Conservation (phyloP, 2,329 filamentous ascomycete genomes). For the Mollisia scopiformis region DNA sequence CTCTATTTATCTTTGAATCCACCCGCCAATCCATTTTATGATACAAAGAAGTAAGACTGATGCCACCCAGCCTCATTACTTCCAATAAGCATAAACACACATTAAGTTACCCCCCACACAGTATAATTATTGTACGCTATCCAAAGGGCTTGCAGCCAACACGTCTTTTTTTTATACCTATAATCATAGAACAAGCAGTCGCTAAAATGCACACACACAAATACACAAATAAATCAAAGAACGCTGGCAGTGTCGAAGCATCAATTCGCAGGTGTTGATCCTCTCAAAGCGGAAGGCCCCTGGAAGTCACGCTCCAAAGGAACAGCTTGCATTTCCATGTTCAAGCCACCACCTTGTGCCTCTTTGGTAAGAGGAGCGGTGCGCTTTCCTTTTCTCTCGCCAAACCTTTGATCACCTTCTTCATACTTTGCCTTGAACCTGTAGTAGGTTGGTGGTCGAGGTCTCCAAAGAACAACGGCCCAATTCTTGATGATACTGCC, state of each 20-base stretch:
- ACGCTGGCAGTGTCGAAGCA: neutral
- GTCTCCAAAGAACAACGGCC: slow-evolving; percentile 78
- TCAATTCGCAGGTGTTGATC: neutral
- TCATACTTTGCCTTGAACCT: slow-evolving; percentile 79
- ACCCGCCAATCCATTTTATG: slow-evolving; percentile 1
- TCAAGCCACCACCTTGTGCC: slow-evolving; percentile 60
- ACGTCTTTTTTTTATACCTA: neutral
- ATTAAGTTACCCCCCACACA: neutral
- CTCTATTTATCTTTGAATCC: neutral
- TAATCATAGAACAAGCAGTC: neutral
- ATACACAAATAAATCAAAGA: slow-evolving; percentile 1
- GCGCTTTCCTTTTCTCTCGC: slow-evolving; percentile 55
- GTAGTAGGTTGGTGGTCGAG: slow-evolving; percentile 86
- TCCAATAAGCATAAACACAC: neutral
- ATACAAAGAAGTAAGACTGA: slow-evolving; percentile 15
- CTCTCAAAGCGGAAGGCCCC: slow-evolving; percentile 45
- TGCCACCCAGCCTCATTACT: neutral
- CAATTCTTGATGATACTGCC: slow-evolving; percentile 77
- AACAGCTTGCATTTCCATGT: slow-evolving; percentile 71
- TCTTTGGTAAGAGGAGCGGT: slow-evolving; percentile 50
- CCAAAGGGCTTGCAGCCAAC: neutral
- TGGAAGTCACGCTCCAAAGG: slow-evolving; percentile 50
- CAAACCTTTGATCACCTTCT: slow-evolving; percentile 84
- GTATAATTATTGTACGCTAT: neutral
- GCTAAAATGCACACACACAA: slow-evolving; percentile 2